Evolutionary conservation across 768 basidiomycete genomes (phyloP).

Genomic region (Pholiota microspora): DNA sequence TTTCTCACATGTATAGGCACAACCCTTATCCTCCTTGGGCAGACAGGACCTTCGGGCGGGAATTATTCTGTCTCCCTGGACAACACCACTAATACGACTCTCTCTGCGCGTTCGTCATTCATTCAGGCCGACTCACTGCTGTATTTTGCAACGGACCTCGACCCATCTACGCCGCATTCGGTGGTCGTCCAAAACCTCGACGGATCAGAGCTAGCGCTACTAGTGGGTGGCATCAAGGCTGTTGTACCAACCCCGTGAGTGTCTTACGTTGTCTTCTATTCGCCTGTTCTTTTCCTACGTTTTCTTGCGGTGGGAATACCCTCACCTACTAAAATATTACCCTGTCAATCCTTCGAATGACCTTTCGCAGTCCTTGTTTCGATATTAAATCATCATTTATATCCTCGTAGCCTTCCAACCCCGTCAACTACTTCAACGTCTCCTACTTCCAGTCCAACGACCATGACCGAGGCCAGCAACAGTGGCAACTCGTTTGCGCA

Average conservation of each 20-base stretch:
- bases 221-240: constrained; percentile 49
- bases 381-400: too few species aligned
- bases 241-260: constrained; percentile 35
- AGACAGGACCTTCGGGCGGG: constrained; percentile 56
- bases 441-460: not conserved
- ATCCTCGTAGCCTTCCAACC: constrained; percentile 11
- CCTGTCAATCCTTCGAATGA: too few species aligned
- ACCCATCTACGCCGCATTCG: constrained; percentile 45
- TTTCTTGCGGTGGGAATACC: not conserved
- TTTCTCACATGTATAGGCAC: constrained; percentile 41
- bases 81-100: constrained; percentile 36
- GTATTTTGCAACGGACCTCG: constrained; percentile 61
- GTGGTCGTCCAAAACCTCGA: constrained; percentile 58
- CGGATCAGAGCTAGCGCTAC: constrained; percentile 47
- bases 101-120: constrained; percentile 55
- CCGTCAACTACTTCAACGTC: constrained; percentile 20
- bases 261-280: constrained; percentile 3
- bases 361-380: too few species aligned
- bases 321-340: too few species aligned
- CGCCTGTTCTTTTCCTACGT: not conserved
- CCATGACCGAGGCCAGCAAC: constrained; percentile 8
- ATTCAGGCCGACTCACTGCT: constrained; percentile 51
- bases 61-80: constrained; percentile 52
- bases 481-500: constrained; percentile 25
- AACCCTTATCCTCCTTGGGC: constrained; percentile 58